These are phyloP conservation scores for Astragalus membranaceus DNA, from an alignment of 306 rosid species.

Conservation along the genomic window DNA sequence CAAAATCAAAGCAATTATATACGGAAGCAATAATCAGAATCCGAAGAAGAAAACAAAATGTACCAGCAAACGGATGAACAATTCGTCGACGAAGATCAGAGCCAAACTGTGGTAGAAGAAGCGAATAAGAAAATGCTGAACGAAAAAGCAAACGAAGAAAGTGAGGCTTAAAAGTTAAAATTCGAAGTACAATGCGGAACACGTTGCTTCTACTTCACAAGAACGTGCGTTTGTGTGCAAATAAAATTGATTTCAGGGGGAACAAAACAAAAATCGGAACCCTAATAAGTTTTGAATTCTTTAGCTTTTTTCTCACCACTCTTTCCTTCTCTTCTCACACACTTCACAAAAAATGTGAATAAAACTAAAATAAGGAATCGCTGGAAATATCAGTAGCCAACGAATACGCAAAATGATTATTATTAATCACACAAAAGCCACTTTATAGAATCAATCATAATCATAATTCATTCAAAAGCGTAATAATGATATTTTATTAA, in stretches of 20 bases:
- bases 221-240: neutral
- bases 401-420: neutral
- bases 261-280: slow-evolving; percentile 23
- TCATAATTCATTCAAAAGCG: neutral
- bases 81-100: slow-evolving; percentile 4
- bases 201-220: slow-evolving; percentile 46
- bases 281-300: neutral
- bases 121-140: slow-evolving; percentile 14
- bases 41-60: neutral
- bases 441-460: neutral
- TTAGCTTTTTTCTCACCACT: neutral
- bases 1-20: neutral
- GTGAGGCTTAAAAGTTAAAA: slow-evolving; percentile 24
- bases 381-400: neutral
- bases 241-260: slow-evolving; percentile 22
- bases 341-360: slow-evolving; percentile 2
- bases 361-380: neutral
- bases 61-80: slow-evolving; percentile 31
- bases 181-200: slow-evolving; percentile 33
- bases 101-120: slow-evolving; percentile 3
- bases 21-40: neutral
- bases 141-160: slow-evolving; percentile 7
- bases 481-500: neutral
- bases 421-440: slow-evolving; percentile 16
- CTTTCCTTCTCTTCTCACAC: neutral